Percentiles rank a stretch among this genome's conserved stretches.
Evolutionary conservation across 352 stramenopile genomes (phyloP).

Genomic region (Phytopythium chamaehyphon): DNA sequence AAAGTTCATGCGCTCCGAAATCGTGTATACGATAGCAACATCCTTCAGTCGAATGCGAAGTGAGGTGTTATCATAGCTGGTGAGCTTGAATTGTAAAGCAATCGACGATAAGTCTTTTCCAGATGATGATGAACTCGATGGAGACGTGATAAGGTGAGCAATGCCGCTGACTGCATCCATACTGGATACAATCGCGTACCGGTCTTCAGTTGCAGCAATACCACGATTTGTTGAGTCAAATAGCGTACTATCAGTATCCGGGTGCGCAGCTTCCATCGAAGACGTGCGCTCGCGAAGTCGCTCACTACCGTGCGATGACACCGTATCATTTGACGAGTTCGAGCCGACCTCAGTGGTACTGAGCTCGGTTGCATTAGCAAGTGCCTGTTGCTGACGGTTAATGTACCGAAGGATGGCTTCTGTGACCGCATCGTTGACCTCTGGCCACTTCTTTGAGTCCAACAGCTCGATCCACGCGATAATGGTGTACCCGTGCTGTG

Average conservation of each 20-base stretch:
- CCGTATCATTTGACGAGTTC: conserved; percentile 56
- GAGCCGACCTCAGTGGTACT: conserved; percentile 36
- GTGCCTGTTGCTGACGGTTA: conserved; percentile 59
- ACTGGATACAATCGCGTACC: conserved; percentile 28
- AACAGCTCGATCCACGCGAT: conserved; percentile 87
- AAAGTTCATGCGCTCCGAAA: conserved; percentile 83
- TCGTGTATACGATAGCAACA: conserved; percentile 84
- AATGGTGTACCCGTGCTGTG: conserved; percentile 68
- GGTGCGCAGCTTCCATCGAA: conserved; percentile 41
- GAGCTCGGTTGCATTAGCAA: conserved; percentile 35
- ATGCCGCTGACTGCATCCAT: conserved; percentile 63
- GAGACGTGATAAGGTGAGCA: conserved; percentile 54
- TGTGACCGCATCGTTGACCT: conserved; percentile 50
- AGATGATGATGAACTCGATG: conserved; percentile 32
- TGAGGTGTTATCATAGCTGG: conserved; percentile 75
- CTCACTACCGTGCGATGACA: conserved; percentile 62
- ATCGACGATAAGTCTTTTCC: conserved; percentile 64
- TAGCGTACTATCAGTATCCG: conserved; percentile 36
- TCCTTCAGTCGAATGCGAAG: conserved; percentile 82
- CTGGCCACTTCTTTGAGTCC: conserved; percentile 80
- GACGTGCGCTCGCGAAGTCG: conserved; percentile 26
- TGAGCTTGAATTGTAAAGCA: conserved; percentile 85
- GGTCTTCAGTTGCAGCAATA: conserved; percentile 18
- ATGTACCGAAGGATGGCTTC: conserved; percentile 79
- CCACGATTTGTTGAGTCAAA: conserved; percentile 23